Evolutionary conservation across 805 yeast species (phyloP).

Genomic region (Kazachstania martiniae): DNA sequence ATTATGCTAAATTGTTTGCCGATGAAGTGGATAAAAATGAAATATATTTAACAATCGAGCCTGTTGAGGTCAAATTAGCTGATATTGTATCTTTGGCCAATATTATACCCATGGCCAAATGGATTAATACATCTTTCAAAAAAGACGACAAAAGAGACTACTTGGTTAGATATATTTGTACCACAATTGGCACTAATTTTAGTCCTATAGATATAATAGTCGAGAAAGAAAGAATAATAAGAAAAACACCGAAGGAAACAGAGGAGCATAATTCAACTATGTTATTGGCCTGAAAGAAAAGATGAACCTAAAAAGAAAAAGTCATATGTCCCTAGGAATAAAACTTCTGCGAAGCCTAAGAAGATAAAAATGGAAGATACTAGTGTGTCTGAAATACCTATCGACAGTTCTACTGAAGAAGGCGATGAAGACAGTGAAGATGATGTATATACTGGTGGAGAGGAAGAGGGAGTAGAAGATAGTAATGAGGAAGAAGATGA

Average conservation of each 20-base stretch:
- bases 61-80: slow-evolving; percentile 30
- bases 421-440: slow-evolving; percentile 1
- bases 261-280: slow-evolving; percentile 12
- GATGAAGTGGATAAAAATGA: slow-evolving; percentile 30
- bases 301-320: neutral
- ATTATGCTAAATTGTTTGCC: slow-evolving; percentile 7
- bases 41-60: slow-evolving; percentile 41
- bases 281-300: slow-evolving; percentile 4
- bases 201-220: slow-evolving; percentile 7
- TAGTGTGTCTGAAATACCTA: neutral
- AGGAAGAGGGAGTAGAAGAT: slow-evolving; percentile 4
- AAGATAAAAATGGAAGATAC: neutral
- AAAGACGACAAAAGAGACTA: slow-evolving; percentile 4
- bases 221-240: slow-evolving; percentile 2
- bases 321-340: neutral
- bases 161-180: slow-evolving; percentile 11
- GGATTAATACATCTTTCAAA: slow-evolving; percentile 2
- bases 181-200: slow-evolving; percentile 10
- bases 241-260: slow-evolving; percentile 8
- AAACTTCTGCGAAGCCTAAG: neutral
- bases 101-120: slow-evolving; percentile 32
- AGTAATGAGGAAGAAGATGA: slow-evolving; percentile 1
- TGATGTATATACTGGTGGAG: slow-evolving; percentile 4
- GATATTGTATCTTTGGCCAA: slow-evolving; percentile 34
- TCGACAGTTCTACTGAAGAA: neutral